phyloP scores from a whole-genome alignment of 1,284 basidiomycete species.

The Malassezia sympodialis region DNA sequence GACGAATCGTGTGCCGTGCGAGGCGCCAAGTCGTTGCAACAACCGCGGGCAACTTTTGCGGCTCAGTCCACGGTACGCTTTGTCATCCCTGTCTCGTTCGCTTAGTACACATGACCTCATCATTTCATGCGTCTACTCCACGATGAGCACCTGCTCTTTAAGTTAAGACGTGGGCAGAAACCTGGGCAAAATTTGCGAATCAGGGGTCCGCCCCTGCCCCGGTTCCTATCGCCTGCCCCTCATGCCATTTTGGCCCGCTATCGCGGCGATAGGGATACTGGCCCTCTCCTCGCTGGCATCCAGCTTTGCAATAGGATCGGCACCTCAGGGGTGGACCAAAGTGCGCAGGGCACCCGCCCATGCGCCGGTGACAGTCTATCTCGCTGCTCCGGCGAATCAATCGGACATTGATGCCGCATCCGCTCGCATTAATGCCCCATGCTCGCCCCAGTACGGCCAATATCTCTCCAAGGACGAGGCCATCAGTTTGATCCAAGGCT shows the following conservation, averaged over 20 bases:
- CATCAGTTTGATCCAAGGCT: not conserved
- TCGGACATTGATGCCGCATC: not conserved
- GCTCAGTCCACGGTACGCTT: not conserved
- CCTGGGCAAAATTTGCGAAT: not conserved
- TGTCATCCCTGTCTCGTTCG: not conserved
- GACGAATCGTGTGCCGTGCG: not conserved
- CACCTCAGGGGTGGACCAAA: not conserved
- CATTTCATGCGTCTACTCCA: not conserved
- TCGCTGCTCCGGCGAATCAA: not conserved
- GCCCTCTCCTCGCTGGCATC: not conserved
- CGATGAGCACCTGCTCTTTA: not conserved
- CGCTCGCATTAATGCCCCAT: not conserved
- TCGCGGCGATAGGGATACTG: not conserved
- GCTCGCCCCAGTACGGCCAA: conserved; percentile 1
- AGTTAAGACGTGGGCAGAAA: not conserved
- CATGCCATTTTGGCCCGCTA: not conserved
- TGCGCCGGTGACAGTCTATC: not conserved
- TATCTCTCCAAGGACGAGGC: not conserved
- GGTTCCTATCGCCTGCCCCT: not conserved
- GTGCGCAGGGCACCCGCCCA: not conserved
- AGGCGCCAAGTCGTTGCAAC: not conserved
- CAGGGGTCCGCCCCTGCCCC: not conserved
- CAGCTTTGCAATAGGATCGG: not conserved
- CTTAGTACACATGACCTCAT: not conserved
- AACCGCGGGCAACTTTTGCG: not conserved